Base-by-base conservation (phyloP, 1,139 yeast genomes). In the Magnusiomyces suaveolens region DNA sequence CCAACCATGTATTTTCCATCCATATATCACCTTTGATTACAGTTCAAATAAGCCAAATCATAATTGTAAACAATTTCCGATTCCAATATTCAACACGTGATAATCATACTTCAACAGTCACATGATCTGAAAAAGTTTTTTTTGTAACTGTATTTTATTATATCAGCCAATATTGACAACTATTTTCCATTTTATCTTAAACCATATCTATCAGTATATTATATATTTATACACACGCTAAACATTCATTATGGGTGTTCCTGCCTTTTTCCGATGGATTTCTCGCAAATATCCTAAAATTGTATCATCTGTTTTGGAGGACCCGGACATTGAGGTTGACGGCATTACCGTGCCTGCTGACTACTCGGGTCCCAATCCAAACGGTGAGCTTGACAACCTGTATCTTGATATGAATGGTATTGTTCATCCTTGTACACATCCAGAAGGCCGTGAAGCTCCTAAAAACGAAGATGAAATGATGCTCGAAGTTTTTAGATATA, bases 331-430 rank as follows among this genome's bases (percentile, higher is more conserved):
- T 18, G 64, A 69, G 1, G 77, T 80, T 14, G 83, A 82, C 59
- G 87, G 83, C 16, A 75, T 77, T 14, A 74, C 74, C 43, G 78
- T 79, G 55, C 94, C 90, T 0, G 78, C 85, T 12, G 79, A 78
- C 60, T 89, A 85, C 67, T 69, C 81, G 43, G 81, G 81, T 56
- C 84, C 95, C 12, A 94, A 94, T 67, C 96, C 96, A 16, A 94
- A 94, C 71, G 98, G 97, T 25, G 98, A 92, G 71, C 73, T 89
- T 53, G 97, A 90, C 66, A 90, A 90, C 67, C 71, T 90, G 51
- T 90, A 90, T 66, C 75, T 90, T 59, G 97, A 90, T 72, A 90
- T 90, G 97, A 90, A 90, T 66, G 97, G 96, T 73, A 90, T 90
- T 67, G 97, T 90, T 2, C 97, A 90, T 73, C 97, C 97, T 0